A percentile compares a stretch with the other conserved stretches of the same genome.
phyloP scores from a whole-genome alignment of 2,329 filamentous ascomycete genomes.

The Calcarisporium arbuscula region DNA sequence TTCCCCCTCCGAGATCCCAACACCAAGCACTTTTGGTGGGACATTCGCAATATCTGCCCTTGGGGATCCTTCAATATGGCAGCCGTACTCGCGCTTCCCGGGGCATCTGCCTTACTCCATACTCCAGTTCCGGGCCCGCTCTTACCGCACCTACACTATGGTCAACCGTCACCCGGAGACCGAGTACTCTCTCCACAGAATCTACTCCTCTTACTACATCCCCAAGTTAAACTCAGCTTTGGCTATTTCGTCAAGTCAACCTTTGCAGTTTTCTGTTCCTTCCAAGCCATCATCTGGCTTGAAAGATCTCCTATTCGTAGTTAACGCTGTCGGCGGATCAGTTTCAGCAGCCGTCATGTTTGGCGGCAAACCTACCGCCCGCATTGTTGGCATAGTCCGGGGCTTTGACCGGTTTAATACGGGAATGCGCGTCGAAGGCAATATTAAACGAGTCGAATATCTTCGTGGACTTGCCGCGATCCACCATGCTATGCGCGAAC shows the following conservation, averaged over 20 bases:
- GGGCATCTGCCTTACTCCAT: conserved; percentile 65
- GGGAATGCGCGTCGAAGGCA: conserved; percentile 80
- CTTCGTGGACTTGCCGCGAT: conserved; percentile 79
- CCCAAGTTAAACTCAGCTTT: conserved; percentile 84
- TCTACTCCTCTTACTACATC: conserved; percentile 73
- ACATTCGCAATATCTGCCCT: conserved; percentile 76
- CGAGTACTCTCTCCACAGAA: conserved; percentile 66
- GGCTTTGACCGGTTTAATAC: conserved; percentile 94
- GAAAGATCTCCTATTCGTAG: conserved; percentile 58
- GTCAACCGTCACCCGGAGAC: conserved; percentile 69
- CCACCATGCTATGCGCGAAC: conserved; percentile 88
- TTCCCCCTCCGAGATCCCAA: conserved; percentile 59
- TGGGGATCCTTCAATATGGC: conserved; percentile 75
- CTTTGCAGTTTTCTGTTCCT: conserved; percentile 46
- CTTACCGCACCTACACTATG: conserved; percentile 53
- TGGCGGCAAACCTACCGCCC: conserved; percentile 42
- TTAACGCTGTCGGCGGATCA: conserved; percentile 51
- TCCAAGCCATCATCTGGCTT: conserved; percentile 24
- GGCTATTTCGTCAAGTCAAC: conserved; percentile 63
- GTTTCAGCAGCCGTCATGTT: conserved; percentile 48
- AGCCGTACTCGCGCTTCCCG: conserved; percentile 66
- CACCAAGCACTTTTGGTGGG: conserved; percentile 92
- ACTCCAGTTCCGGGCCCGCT: conserved; percentile 57
- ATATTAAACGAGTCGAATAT: conserved; percentile 82
- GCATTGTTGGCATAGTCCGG: conserved; percentile 80